Evolutionary conservation across 2,329 filamentous ascomycete genomes (phyloP).

Genomic region (Aspergillus fischeri): DNA sequence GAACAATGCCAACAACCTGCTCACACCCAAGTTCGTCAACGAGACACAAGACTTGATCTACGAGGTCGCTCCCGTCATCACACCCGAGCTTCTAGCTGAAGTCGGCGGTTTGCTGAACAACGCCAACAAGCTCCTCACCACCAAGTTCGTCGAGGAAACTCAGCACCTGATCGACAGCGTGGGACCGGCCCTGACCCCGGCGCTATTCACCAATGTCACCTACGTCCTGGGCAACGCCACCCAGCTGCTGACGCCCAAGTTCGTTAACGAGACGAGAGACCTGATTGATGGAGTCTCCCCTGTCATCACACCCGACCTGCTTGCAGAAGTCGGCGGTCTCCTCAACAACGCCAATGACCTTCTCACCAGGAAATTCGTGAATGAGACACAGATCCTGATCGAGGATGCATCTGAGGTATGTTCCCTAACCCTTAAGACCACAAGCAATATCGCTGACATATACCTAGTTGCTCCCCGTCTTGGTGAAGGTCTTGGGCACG

Average conservation of each 20-base stretch:
- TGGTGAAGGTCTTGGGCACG: slow-evolving; percentile 27
- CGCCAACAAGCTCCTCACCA: slow-evolving; percentile 23
- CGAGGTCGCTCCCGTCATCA: slow-evolving; percentile 19
- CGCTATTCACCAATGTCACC: slow-evolving; percentile 26
- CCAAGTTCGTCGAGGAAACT: slow-evolving; percentile 24
- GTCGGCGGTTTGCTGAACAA: slow-evolving; percentile 21
- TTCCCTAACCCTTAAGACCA: neutral
- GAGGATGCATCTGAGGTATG: slow-evolving; percentile 29
- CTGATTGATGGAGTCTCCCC: slow-evolving; percentile 27
- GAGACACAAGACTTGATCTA: slow-evolving; percentile 19
- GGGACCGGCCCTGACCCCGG: slow-evolving; percentile 21
- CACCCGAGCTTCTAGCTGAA: slow-evolving; percentile 17
- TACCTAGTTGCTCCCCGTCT: slow-evolving; percentile 25
- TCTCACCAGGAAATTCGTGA: slow-evolving; percentile 20
- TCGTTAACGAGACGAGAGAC: slow-evolving; percentile 26
- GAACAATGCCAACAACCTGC: slow-evolving; percentile 15
- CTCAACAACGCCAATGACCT: slow-evolving; percentile 16
- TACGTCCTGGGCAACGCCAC: slow-evolving; percentile 30
- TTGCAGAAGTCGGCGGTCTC: slow-evolving; percentile 22
- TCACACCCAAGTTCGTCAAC: slow-evolving; percentile 21
- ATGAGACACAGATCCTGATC: slow-evolving; percentile 25
- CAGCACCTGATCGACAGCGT: slow-evolving; percentile 17
- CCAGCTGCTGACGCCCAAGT: slow-evolving; percentile 25
- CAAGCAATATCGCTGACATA: slow-evolving; percentile 6
- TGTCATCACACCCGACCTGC: slow-evolving; percentile 24